phyloP scores from a whole-genome alignment of 768 basidiomycete genomes.

The Rhodotorula diobovata region DNA sequence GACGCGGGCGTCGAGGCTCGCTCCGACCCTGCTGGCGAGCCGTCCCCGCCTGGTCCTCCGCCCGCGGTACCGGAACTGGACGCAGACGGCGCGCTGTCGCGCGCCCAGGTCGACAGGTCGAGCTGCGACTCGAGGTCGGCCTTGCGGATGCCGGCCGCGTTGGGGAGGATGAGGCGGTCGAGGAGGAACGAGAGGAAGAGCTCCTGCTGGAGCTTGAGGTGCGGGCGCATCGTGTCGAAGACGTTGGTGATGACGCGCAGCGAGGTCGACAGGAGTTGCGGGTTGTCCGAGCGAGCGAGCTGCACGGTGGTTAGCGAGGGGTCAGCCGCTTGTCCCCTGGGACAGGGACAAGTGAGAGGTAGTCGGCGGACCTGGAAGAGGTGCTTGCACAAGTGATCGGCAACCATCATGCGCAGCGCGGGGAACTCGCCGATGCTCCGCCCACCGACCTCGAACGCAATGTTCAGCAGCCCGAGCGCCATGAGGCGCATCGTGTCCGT shows the following conservation, averaged over 20 bases:
- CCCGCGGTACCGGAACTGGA: background rate
- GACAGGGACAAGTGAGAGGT: background rate
- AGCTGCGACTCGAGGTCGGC: constrained; percentile 40
- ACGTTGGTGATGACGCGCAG: constrained; percentile 82
- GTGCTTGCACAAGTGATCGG: constrained; percentile 90
- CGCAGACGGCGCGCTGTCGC: background rate
- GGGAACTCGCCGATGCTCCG: constrained; percentile 68
- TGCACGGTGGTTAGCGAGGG: constrained; percentile 12
- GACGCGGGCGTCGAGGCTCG: background rate
- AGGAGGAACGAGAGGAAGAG: constrained; percentile 90
- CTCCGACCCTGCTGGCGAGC: constrained; percentile 47
- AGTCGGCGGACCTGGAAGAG: constrained; percentile 65
- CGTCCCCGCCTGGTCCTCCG: constrained; percentile 42
- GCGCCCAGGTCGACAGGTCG: constrained; percentile 41
- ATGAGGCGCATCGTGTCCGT: constrained; percentile 91
- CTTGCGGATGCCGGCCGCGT: constrained; percentile 18
- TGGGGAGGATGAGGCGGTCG: constrained; percentile 64
- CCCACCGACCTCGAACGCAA: constrained; percentile 80
- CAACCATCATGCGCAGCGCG: constrained; percentile 67
- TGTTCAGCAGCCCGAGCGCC: constrained; percentile 78
- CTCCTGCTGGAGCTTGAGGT: constrained; percentile 91
- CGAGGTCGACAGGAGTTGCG: constrained; percentile 68
- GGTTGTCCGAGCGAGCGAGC: constrained; percentile 84
- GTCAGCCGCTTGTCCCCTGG: no score
- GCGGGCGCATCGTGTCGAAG: constrained; percentile 75